Percentiles rank a stretch among this genome's conserved stretches.
Conservation (phyloP, 257 asterid genomes). For the Primulina huaijiensis region DNA sequence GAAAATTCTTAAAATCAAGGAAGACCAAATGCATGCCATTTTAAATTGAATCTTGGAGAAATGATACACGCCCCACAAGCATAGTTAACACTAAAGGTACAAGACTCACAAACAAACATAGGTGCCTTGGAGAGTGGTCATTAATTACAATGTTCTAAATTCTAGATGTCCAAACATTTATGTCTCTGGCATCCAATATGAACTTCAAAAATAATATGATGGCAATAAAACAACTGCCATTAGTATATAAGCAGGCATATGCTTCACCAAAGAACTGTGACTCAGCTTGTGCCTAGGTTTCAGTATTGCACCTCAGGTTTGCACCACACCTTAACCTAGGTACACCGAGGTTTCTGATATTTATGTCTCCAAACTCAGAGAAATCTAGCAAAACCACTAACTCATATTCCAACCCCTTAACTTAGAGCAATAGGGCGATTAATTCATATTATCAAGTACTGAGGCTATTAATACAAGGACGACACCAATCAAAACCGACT, state of each 20-base stretch:
- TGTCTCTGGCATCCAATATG: background rate
- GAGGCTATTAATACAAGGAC: background rate
- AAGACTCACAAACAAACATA: background rate
- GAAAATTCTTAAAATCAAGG: background rate
- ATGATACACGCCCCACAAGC: background rate
- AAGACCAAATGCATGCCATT: background rate
- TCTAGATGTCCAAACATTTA: background rate
- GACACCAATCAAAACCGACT: background rate
- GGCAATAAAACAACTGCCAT: background rate
- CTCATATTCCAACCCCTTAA: constrained; percentile 4
- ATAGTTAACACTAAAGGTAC: background rate
- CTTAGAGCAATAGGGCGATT: background rate
- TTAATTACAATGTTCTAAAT: no score
- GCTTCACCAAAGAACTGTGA: background rate
- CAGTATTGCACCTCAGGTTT: background rate
- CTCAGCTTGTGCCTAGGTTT: background rate
- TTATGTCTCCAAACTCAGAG: background rate
- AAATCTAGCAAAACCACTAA: background rate
- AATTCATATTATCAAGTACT: constrained; percentile 5
- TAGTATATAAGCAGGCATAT: background rate
- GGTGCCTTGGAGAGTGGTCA: background rate
- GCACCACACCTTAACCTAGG: background rate
- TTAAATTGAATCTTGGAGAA: background rate
- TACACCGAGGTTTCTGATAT: no score
- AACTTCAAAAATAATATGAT: background rate